Evolutionary conservation across 208 protist species (phyloP), one percentile per base, ranked within the genome.

Genomic region (Leishmania amazonensis): DNA sequence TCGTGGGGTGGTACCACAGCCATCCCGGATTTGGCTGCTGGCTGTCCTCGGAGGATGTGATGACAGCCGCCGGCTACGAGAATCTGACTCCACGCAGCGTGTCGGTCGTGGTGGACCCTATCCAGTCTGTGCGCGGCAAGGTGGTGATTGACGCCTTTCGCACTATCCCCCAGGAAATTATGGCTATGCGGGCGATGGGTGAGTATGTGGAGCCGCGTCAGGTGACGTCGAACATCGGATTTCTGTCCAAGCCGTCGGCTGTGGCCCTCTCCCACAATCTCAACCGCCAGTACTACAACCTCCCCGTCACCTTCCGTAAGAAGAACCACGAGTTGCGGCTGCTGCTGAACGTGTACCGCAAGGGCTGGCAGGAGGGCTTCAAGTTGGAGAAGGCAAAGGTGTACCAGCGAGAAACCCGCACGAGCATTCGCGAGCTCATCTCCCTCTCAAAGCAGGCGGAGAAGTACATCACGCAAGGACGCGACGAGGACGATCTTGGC

Each of bases 1-100:
- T 99, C 60, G 99, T 99, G 40, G 99, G 99, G 19, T 99, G 99
- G 99, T 99, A 99, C 92, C 99, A 99, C 87, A 99, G 98, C 77
- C 99, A 99, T 88, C 99, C 99, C 28, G 99, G 99, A 47, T 99
- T 99, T 89, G 99, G 99, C 35, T 99, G 99, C 94, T 99, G 99
- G 99, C 97, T 99, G 13, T 99, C 99, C 45, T 97, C 97, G 64
- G 99, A 99, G 75, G 99, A 99, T 94, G 97, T 99, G 45, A 99
- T 99, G 88, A 99, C 99, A 42, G 99, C 99, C 79, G 92, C 86
- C 42, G 91, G 88, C 75, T 99, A 99, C 86, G 99, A 99, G 89
- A 91, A 97, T 68, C 89, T 99, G 58, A 99, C 99, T 68, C 93
- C 97, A 68, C 93, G 99, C 67, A 97, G 98, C 64, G 99, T 99